phyloP scores from a whole-genome alignment of 1,284 basidiomycete species.

The Ganoderma leucocontextum region DNA sequence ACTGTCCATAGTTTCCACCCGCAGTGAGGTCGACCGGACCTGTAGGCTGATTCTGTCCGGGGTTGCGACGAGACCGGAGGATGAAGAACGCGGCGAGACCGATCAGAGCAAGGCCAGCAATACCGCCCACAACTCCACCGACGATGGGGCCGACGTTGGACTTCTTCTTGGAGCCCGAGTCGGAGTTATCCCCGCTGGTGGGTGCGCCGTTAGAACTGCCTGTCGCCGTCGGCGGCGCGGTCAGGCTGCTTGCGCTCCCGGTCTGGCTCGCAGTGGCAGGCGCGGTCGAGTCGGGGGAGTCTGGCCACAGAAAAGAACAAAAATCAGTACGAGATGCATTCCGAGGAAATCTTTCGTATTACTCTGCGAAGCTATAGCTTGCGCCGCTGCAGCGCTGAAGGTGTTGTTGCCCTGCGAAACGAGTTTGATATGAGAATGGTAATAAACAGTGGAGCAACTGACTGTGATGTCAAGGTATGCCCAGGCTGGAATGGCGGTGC shows the following conservation, averaged over 20 bases:
- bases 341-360: not conserved
- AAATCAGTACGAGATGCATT: not conserved
- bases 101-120: constrained; percentile 17
- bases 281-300: constrained; percentile 19
- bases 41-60: constrained; percentile 10
- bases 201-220: constrained; percentile 4
- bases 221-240: constrained; percentile 8
- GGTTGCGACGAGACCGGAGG: constrained; percentile 21
- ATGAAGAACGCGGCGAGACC: constrained; percentile 25
- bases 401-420: constrained; percentile 12
- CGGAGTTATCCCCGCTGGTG: not conserved
- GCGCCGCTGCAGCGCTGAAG: constrained; percentile 16
- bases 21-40: constrained; percentile 22
- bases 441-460: not conserved
- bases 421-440: not conserved
- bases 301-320: constrained; percentile 1
- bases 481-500: constrained; percentile 28
- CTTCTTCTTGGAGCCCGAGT: constrained; percentile 20
- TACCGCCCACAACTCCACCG: constrained; percentile 20
- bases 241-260: not conserved
- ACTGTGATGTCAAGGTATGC: constrained; percentile 28
- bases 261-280: constrained; percentile 7
- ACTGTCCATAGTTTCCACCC: constrained; percentile 11
- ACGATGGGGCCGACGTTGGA: constrained; percentile 26
- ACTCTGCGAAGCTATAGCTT: constrained; percentile 14